Conservation (phyloP, 345 rosid species). For the Boechera divaricarpa region DNA sequence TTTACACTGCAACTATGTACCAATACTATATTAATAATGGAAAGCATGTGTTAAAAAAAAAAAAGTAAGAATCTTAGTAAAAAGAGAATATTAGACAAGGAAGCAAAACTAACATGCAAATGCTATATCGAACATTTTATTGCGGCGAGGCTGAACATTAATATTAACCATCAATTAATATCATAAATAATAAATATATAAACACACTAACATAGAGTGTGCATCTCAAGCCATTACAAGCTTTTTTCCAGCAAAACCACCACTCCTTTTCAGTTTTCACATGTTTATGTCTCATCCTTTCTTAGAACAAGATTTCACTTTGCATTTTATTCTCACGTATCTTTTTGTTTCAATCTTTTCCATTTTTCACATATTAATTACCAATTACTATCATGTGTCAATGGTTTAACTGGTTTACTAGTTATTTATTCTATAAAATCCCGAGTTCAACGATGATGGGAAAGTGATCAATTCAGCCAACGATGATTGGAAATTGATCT, state of each 20-base stretch:
- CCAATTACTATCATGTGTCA: background rate
- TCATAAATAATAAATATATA: slow-evolving; percentile 1
- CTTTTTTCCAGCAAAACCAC: slow-evolving; percentile 24
- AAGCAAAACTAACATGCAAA: slow-evolving; percentile 43
- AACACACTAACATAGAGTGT: slow-evolving; percentile 9
- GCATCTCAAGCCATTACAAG: slow-evolving; percentile 21
- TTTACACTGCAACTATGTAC: too few relatives aligned
- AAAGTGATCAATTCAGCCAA: background rate
- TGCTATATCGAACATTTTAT: slow-evolving; percentile 31
- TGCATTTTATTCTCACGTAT: slow-evolving; percentile 10
- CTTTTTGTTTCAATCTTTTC: background rate
- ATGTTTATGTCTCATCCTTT: slow-evolving; percentile 39
- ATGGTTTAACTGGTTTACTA: background rate
- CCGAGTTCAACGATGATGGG: background rate
- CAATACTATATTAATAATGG: too few relatives aligned
- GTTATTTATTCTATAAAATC: background rate
- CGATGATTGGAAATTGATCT: too few relatives aligned
- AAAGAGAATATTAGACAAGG: slow-evolving; percentile 12
- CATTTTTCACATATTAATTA: background rate
- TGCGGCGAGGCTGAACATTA: slow-evolving; percentile 28
- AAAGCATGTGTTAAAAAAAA: too few relatives aligned
- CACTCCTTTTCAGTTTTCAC: slow-evolving; percentile 30
- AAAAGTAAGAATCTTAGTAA: background rate
- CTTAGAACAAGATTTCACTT: background rate
- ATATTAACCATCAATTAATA: slow-evolving; percentile 38